Evolutionary conservation across 2,329 filamentous ascomycete species (phyloP), one percentile per base, ranked within the genome.

Genomic region (Lachnellula occidentalis): DNA sequence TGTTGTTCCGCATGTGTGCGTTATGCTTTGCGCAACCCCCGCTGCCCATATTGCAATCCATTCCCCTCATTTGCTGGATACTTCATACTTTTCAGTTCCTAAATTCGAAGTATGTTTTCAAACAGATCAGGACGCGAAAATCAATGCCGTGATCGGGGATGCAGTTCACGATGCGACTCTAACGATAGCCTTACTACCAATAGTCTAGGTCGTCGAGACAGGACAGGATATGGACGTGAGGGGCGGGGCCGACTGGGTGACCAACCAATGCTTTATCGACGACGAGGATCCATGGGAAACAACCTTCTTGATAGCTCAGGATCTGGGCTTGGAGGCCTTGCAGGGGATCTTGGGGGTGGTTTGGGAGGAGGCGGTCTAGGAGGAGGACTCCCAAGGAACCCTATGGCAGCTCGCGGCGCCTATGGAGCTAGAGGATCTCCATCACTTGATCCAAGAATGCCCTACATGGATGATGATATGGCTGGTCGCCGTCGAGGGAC

Each of bases 271-370:
- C 42, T 56, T 12, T 46, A 52, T n/a, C 46, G 46, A 15, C 12
- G 57, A 43, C 49, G 52, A 14, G 57, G 47, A 31, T 51, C 55
- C 9, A 54, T 52, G 22, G 39, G 47, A 21, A 43, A 43, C 12
- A 48, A 52, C 47, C 36, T 56, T n/a, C 43, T 57, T 15, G 53
- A 55, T 22, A 39, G 55, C 9, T 36, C 57, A 17, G 45, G 48
- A n/a, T n/a, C 15, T n/a, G 31, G 42, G 22, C 15, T 21, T 48
- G 49, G 34, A 19, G 42, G 22, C 22, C 12, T 51, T n/a, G 50
- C 12, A 15, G 46, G 47, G 34, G 31, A 22, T 24, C 21, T 27
- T 27, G 45, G 37, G n/a, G 52, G 50, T 27, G 48, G 34, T 42
- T 17, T 27, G 8, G 12, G 12, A 15, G 42, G 50, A 36, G 24